A percentile compares a stretch with the other conserved stretches of the same genome.
Conservation (phyloP, 805 yeast genomes). For the Wickerhamomyces kurtzmanii region DNA sequence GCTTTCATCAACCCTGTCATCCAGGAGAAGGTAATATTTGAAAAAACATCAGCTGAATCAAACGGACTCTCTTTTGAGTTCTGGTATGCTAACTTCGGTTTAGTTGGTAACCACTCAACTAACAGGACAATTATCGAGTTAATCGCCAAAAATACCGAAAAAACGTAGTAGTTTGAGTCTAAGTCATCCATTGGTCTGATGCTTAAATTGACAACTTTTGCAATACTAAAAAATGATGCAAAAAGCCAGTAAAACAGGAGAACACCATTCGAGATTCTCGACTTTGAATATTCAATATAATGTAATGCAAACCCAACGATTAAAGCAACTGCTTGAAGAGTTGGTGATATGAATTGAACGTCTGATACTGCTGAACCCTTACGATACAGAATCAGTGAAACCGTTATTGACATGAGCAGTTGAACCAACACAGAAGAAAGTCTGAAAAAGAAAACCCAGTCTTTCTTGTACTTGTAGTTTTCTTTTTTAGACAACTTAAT, state of each 20-base stretch:
- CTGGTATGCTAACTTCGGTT: slow-evolving; percentile 32
- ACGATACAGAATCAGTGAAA: slow-evolving; percentile 11
- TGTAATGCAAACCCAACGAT: slow-evolving; percentile 47
- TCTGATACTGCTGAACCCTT: slow-evolving; percentile 10
- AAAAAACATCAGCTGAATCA: slow-evolving; percentile 51
- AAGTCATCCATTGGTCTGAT: slow-evolving; percentile 23
- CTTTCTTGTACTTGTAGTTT: slow-evolving; percentile 24
- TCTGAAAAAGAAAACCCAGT: slow-evolving; percentile 26
- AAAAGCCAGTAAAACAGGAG: slow-evolving; percentile 72
- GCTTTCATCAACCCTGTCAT: slow-evolving; percentile 79
- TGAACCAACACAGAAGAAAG: slow-evolving; percentile 21
- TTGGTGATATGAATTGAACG: slow-evolving; percentile 25
- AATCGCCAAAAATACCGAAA: slow-evolving; percentile 21
- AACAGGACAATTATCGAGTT: slow-evolving; percentile 21
- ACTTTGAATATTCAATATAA: slow-evolving; percentile 62
- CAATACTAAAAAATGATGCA: slow-evolving; percentile 33
- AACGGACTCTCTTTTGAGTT: slow-evolving; percentile 25
- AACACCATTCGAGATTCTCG: slow-evolving; percentile 55
- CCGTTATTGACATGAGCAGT: slow-evolving; percentile 15
- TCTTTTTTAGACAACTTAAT: slow-evolving; percentile 12
- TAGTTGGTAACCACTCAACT: slow-evolving; percentile 28
- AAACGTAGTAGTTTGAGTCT: slow-evolving; percentile 16
- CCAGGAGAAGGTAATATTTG: slow-evolving; percentile 80
- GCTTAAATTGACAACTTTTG: slow-evolving; percentile 29
- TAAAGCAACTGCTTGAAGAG: slow-evolving; percentile 29